A percentile compares a stretch with the other conserved stretches of the same genome.
Conservation (phyloP, 441 rosid genomes). For the Adansonia gregorii region DNA sequence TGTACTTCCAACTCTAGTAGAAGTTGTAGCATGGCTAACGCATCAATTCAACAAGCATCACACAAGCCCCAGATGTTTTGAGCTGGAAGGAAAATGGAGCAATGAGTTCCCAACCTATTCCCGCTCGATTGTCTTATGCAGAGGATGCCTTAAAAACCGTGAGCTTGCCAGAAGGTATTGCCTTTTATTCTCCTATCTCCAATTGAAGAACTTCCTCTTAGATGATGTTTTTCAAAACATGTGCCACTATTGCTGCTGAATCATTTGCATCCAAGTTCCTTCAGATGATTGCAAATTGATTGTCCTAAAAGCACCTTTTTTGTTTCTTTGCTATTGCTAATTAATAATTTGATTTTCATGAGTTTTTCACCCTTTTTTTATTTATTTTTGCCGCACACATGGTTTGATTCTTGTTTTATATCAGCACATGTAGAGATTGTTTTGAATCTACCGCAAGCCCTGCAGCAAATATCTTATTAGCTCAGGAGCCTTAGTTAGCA, state of each 20-base stretch:
- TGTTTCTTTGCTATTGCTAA: neutral
- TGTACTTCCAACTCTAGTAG: constrained; percentile 80
- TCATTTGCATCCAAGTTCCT: too few species aligned
- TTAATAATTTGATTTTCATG: neutral
- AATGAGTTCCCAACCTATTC: constrained; percentile 45
- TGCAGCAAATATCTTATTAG: constrained; percentile 53
- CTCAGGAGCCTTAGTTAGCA: constrained; percentile 36
- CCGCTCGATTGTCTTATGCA: constrained; percentile 73
- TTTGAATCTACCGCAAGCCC: constrained; percentile 64
- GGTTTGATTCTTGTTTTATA: constrained; percentile 23
- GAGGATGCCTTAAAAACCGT: constrained; percentile 80
- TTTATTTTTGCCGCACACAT: neutral
- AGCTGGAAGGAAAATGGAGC: constrained; percentile 41
- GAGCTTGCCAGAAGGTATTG: constrained; percentile 87
- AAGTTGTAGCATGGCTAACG: constrained; percentile 79
- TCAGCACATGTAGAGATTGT: constrained; percentile 71
- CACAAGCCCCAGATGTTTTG: constrained; percentile 32
- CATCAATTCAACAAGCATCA: constrained; percentile 57
- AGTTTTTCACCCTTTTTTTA: neutral
- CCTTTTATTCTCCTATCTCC: constrained; percentile 5
- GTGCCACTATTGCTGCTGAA: neutral
- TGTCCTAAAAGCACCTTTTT: neutral
- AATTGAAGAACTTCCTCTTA: neutral
- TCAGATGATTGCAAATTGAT: neutral
- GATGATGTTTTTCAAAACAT: neutral